These are phyloP conservation scores for Xylaria multiplex DNA, from an alignment of 2,329 filamentous ascomycete species.

Conservation along the genomic window DNA sequence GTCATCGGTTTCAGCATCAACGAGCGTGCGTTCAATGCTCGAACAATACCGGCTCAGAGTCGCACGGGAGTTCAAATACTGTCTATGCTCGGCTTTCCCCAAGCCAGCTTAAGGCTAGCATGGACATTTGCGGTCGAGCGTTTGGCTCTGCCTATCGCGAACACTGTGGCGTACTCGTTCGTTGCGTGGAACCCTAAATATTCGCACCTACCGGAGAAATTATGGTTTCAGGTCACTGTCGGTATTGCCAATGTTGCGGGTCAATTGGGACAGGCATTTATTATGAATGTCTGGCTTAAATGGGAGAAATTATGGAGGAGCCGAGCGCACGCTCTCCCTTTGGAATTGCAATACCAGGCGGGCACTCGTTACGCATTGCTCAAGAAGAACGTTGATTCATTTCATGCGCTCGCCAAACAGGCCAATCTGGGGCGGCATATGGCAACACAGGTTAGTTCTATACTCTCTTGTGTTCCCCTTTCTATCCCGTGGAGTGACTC, in stretches of 20 bases:
- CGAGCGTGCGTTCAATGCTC: conserved; percentile 27
- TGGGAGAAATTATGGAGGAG: conserved; percentile 25
- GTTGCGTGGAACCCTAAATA: conserved; percentile 29
- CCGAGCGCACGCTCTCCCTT: conserved; percentile 7
- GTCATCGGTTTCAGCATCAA: conserved; percentile 28
- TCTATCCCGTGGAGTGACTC: no score
- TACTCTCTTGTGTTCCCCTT: no score
- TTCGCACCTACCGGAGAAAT: conserved; percentile 19
- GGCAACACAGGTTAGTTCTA: conserved; percentile 8
- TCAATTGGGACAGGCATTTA: conserved; percentile 26
- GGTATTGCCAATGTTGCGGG: conserved; percentile 26
- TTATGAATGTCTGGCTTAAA: conserved; percentile 28
- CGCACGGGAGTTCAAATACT: conserved; percentile 26
- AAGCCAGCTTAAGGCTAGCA: conserved; percentile 25
- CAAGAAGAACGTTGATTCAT: conserved; percentile 19
- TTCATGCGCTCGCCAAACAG: conserved; percentile 27
- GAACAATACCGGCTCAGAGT: conserved; percentile 26
- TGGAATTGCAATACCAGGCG: conserved; percentile 22
- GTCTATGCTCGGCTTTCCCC: conserved; percentile 22
- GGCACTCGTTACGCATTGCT: conserved; percentile 25
- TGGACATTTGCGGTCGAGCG: conserved; percentile 31
- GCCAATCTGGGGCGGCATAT: conserved; percentile 24
- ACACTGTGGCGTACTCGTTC: conserved; percentile 28
- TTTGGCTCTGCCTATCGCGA: conserved; percentile 24
- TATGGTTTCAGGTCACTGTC: conserved; percentile 32